Evolutionary conservation across 345 rosid species (phyloP).

Genomic region (Moricandia arvensis): DNA sequence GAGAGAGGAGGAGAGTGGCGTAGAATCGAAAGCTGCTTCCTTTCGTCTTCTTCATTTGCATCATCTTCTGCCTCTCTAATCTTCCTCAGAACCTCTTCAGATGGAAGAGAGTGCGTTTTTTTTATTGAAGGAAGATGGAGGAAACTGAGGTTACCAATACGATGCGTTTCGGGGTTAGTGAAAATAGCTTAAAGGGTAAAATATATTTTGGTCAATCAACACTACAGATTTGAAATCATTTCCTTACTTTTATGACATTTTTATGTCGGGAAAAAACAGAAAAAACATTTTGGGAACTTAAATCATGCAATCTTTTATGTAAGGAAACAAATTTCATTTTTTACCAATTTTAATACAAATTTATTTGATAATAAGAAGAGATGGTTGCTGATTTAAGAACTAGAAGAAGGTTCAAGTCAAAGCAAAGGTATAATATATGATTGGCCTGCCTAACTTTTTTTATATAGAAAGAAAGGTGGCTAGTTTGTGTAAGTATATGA

Average conservation of each 20-base stretch:
- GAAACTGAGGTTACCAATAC: not conserved
- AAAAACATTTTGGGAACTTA: not conserved
- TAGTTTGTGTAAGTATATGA: not conserved
- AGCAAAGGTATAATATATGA: slow-evolving; percentile 16
- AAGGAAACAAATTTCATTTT: too few species aligned
- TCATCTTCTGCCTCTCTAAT: not conserved
- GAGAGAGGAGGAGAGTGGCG: slow-evolving; percentile 39
- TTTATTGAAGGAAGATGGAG: not conserved
- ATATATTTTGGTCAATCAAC: slow-evolving; percentile 1
- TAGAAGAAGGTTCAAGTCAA: slow-evolving; percentile 18
- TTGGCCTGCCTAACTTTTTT: not conserved
- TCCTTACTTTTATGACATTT: slow-evolving; percentile 1
- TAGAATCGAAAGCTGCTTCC: slow-evolving; percentile 37
- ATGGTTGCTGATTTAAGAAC: not conserved
- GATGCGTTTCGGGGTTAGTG: slow-evolving; percentile 1
- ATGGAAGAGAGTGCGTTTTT: slow-evolving; percentile 11
- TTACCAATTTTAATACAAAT: not conserved
- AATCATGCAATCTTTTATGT: too few species aligned
- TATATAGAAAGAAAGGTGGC: not conserved
- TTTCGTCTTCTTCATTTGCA: slow-evolving; percentile 32
- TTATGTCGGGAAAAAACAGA: not conserved
- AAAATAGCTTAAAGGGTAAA: not conserved
- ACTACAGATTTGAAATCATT: not conserved
- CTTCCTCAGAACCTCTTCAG: slow-evolving; percentile 18
- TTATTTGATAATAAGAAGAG: not conserved